Base-by-base conservation (phyloP, 805 yeast genomes). In the Aciculoconidium aculeatum region DNA sequence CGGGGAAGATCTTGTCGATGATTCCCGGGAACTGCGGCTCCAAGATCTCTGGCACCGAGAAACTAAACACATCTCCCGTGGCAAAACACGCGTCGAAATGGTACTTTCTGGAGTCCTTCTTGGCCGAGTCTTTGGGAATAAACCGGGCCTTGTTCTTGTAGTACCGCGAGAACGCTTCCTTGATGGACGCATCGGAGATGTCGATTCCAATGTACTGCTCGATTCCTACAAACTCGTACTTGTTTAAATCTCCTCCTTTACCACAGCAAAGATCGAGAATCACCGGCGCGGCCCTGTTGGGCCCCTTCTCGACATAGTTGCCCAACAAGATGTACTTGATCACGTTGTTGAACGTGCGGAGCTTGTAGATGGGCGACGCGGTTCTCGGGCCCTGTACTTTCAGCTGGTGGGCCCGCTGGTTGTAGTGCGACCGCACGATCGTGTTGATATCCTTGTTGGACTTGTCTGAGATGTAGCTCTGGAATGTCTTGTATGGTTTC, bases 191-290 rank as follows among this genome's bases (percentile, higher is more conserved):
- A 52, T 88, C 92, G 11, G 96, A 87, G 24, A 92, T 79, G 56
- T 92, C 99, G 16, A 92, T 69, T 2, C 98, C 98, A 31, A 88
- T 76, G 41, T 82, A 84, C 27, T 87, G 88, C 13, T 74, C 69
- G 3, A 85, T 72, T 12, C 72, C 63, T 1, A 85, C 80, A 42
- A 75, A 75, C 29, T 79, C 82, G 77, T 95, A 90, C 53, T 92
- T 92, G 44, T 81, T 75, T 46, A 92, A 61, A 59, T 92, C 99
- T 15, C 99, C 99, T 30, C 99, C 99, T 53, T 92, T 94, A 9
- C 99, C 99, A 57, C 97, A 88, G 10, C 96, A 96, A 32, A 90
- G 56, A 49, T 92, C 99, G 11, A 92, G 60, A 1, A 81, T 71
- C 69, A 37, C 73, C 7, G 28, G 19, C 14, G 11, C 15, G 11